phyloP scores from a whole-genome alignment of 1,284 basidiomycete genomes.

The Schizophyllum commune region DNA sequence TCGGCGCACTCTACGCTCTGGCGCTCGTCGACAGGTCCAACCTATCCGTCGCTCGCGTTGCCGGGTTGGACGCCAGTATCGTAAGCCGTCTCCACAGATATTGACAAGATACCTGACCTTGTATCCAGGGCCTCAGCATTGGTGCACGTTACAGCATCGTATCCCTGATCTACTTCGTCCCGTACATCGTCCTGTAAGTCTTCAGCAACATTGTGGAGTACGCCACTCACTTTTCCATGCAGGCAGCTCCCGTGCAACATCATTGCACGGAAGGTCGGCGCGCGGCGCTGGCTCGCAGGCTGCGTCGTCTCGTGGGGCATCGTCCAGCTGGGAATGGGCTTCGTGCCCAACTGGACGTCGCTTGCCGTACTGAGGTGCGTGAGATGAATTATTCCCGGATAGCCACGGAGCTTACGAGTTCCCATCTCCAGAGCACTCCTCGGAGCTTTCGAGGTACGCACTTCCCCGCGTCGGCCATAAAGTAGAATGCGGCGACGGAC shows the following conservation, averaged over 20 bases:
- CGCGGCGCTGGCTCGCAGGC: constrained; percentile 31
- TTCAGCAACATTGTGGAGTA: background rate
- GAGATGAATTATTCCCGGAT: background rate
- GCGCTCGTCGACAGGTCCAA: constrained; percentile 37
- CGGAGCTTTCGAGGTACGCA: constrained; percentile 33
- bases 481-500: too few relatives aligned
- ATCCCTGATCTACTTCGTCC: constrained; percentile 37
- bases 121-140: constrained; percentile 23
- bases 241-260: constrained; percentile 40
- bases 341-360: constrained; percentile 32
- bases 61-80: constrained; percentile 35
- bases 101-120: background rate
- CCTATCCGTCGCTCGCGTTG: constrained; percentile 33
- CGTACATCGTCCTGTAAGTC: constrained; percentile 36
- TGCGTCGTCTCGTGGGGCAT: constrained; percentile 34
- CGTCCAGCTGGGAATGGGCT: constrained; percentile 38
- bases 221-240: background rate
- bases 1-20: constrained; percentile 34
- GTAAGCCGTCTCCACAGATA: constrained; percentile 18
- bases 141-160: constrained; percentile 34
- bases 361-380: constrained; percentile 15
- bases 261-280: constrained; percentile 31
- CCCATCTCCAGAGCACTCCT: constrained; percentile 30
- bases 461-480: background rate
- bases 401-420: background rate